Evolutionary conservation across 1,284 basidiomycete genomes (phyloP), one percentile per base, ranked within the genome.

Genomic region (Cryptococcus amylolentus): DNA sequence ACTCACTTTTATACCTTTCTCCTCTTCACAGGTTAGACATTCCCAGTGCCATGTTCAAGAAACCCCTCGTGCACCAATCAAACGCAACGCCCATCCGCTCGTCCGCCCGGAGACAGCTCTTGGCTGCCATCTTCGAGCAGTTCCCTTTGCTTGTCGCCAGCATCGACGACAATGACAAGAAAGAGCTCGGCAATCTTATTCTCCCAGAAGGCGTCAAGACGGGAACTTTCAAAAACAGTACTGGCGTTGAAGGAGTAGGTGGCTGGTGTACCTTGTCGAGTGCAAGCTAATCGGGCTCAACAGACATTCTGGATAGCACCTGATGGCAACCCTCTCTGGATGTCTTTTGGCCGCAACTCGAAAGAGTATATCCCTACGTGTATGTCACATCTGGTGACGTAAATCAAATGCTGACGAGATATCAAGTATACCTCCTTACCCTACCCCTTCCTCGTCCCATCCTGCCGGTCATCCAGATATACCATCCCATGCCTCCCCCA

Each of bases 311-410:
- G 55, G 50, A 42, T 57, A 26, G 82, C 83, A 4, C 73, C 82
- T 1, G 84, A 86, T 27, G 87, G 88, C 13, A 84, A 89, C 67
- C 89, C 89, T 1, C 76, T 92, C 23, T 92, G 90, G 89, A 88
- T 92, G 71, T 84, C 84, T 0, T 72, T 88, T 35, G 88, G 88
- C 40, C 54, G 70, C 16, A 69, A 65, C 8, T 68, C 81, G 79
- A 56, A 83, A 83, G 55, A 84, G 83, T 60, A 79, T 28, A 82
- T 90, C 43, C 88, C 88, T 12, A 88, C 88, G 42, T 77, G 86
- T 84, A 63, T 13, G 66, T 59, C 14, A 2, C 49, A 78, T 82
- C 88, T 9, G 88, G 89, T 35, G 31, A 66, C 28, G 20, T 12
- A 37, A 20, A 6, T 27, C 13, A 9, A 37, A 35, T 2, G 49